A percentile compares a stretch with the other conserved stretches of the same genome.
Conservation (phyloP, 257 asterid species). For the Ballota nigra region DNA sequence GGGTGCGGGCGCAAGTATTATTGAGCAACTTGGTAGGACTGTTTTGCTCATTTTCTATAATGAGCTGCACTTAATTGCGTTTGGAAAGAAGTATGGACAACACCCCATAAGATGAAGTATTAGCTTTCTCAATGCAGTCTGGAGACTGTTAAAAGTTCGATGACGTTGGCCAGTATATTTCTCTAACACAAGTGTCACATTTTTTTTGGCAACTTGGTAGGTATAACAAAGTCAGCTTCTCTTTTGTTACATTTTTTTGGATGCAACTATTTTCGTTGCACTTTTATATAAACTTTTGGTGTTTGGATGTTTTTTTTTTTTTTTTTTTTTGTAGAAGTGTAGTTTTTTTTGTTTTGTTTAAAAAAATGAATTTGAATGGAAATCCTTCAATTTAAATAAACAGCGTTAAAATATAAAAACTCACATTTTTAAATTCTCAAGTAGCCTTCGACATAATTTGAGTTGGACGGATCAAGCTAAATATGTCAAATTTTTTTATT, state of each 20-base stretch:
- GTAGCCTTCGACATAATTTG: too few species aligned
- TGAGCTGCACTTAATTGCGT: conserved; percentile 30
- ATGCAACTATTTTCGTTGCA: neutral
- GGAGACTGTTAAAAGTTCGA: neutral
- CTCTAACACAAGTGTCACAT: neutral
- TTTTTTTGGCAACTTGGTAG: neutral
- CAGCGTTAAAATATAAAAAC: too few species aligned
- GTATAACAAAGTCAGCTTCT: neutral
- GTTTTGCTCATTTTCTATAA: conserved; percentile 36
- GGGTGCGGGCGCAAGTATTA: conserved; percentile 34
- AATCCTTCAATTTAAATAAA: too few species aligned
- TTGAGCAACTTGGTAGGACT: conserved; percentile 29
- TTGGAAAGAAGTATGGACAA: conserved; percentile 38
- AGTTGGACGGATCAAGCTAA: too few species aligned
- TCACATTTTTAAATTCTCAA: too few species aligned
- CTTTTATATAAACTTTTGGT: neutral
- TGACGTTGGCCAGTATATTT: neutral
- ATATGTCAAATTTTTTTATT: too few species aligned
- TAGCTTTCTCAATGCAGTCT: neutral
- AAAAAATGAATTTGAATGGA: too few species aligned
- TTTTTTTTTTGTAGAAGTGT: too few species aligned
- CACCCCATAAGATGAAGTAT: neutral
- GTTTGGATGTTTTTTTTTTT: too few species aligned
- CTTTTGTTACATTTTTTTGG: too few species aligned
- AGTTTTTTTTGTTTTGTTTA: too few species aligned